Conservation (phyloP, 305 asterid species). For the Fraxinus platypoda region DNA sequence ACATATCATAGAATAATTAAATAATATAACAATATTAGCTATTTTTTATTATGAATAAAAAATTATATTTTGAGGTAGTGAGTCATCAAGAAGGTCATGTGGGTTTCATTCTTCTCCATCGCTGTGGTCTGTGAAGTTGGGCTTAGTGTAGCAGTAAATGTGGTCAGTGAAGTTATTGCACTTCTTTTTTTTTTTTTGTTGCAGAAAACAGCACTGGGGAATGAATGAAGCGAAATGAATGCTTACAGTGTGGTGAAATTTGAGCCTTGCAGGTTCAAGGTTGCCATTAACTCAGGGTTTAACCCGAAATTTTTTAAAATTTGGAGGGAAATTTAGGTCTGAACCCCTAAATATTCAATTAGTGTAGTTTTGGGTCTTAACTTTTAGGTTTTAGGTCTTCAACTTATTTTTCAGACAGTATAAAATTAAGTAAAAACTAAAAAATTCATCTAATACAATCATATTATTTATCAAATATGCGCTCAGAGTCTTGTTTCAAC, state of each 20-base stretch:
- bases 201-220: conserved; percentile 11
- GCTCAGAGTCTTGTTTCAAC: too few species aligned
- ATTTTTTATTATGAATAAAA: not conserved
- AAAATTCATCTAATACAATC: too few species aligned
- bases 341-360: not conserved
- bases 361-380: not conserved
- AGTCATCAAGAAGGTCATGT: conserved; percentile 32
- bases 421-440: too few species aligned
- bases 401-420: too few species aligned
- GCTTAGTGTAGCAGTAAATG: not conserved
- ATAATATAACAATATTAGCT: not conserved
- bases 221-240: not conserved
- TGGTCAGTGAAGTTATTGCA: conserved; percentile 1
- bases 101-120: conserved; percentile 12
- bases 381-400: not conserved
- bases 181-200: not conserved
- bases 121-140: not conserved
- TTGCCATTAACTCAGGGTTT: not conserved
- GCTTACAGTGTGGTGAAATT: conserved; percentile 14
- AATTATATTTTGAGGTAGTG: conserved; percentile 3
- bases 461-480: too few species aligned
- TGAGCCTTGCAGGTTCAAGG: conserved; percentile 19
- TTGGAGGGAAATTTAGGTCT: not conserved
- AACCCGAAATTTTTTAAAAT: not conserved
- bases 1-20: not conserved